phyloP scores from a whole-genome alignment of 345 rosid species.

The Excoecaria agallocha region DNA sequence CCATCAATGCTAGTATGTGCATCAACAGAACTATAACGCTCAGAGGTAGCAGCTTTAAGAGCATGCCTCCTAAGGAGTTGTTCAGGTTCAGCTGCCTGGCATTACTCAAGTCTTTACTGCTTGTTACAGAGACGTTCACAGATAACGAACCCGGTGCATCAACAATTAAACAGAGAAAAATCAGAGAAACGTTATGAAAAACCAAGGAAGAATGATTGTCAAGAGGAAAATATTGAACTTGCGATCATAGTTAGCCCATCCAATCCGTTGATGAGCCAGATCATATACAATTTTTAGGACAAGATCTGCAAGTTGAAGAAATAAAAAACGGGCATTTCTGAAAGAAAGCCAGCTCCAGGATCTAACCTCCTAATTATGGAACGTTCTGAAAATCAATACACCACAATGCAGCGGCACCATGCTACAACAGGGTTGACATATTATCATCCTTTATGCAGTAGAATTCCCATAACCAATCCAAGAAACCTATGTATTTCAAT shows the following conservation, averaged over 20 bases:
- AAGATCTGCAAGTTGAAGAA: constrained; percentile 54
- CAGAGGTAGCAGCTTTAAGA: constrained; percentile 39
- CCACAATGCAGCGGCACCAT: constrained; percentile 75
- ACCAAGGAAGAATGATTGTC: not conserved
- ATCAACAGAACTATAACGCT: constrained; percentile 35
- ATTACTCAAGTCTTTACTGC: constrained; percentile 32
- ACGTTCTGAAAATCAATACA: constrained; percentile 79
- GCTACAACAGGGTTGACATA: not conserved
- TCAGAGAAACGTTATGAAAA: not conserved
- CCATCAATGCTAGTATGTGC: constrained; percentile 31
- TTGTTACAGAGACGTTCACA: constrained; percentile 35
- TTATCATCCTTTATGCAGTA: constrained; percentile 4
- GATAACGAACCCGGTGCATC: constrained; percentile 26
- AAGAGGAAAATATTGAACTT: constrained; percentile 26
- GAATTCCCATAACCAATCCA: constrained; percentile 2
- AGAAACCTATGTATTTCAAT: constrained; percentile 9
- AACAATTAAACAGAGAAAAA: not conserved
- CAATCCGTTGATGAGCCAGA: constrained; percentile 71
- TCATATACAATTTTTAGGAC: constrained; percentile 91
- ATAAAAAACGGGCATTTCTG: not conserved
- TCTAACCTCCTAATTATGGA: constrained; percentile 83
- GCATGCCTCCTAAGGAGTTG: constrained; percentile 35
- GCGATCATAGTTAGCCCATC: constrained; percentile 91
- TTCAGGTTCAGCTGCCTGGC: constrained; percentile 25
- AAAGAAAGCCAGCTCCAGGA: constrained; percentile 9